Base-by-base conservation (phyloP, 106 monocot genomes). In the Phalaenopsis equestris region DNA sequence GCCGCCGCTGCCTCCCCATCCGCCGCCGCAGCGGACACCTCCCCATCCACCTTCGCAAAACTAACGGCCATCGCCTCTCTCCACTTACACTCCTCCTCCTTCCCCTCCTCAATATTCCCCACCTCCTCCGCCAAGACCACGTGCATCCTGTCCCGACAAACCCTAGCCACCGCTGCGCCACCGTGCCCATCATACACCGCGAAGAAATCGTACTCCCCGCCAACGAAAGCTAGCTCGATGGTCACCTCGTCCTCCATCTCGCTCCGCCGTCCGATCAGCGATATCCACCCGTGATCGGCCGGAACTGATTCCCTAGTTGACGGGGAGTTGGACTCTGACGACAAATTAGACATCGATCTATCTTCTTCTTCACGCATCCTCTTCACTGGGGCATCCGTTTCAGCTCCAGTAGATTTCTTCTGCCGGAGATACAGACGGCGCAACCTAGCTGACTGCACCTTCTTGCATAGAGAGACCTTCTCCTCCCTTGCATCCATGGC, bases 111-210 rank as follows among this genome's bases (percentile, higher is more conserved):
- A 81, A 41, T 39, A 38, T 57, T 77, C 70, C 65, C 67, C 72
- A 75, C 79, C 81, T 79, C 86, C 55, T 83, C 88, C 16, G 88
- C 86, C 23, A 91, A 68, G 41, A 88, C 84, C 48, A 85, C 75
- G 77, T 91, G 91, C 82, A 91, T 70, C 84, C 86, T 78, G 65
- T 88, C 91, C 84, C 81, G 55, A 78, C 91, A 91, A 46, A 75
- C 80, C 36, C 64, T 48, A 75, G 91, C 88, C 81, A 91, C 91
- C 58, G 24, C 39, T 39, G 81, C 80, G 6, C 88, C 91, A 2
- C 91, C 88, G 67, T 91, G 88, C 3, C 88, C 91, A 36, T 91
- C 91, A 77, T 86, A 91, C 64, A 91, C 86, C 23, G 81, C 91
- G 64, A 85, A 91, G 77, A 88, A 91, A 43, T 86, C 91, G 83